Evolutionary conservation across 208 protist genomes (phyloP), one percentile per base, ranked within the genome.

Genomic region (Trichomonas tenax): DNA sequence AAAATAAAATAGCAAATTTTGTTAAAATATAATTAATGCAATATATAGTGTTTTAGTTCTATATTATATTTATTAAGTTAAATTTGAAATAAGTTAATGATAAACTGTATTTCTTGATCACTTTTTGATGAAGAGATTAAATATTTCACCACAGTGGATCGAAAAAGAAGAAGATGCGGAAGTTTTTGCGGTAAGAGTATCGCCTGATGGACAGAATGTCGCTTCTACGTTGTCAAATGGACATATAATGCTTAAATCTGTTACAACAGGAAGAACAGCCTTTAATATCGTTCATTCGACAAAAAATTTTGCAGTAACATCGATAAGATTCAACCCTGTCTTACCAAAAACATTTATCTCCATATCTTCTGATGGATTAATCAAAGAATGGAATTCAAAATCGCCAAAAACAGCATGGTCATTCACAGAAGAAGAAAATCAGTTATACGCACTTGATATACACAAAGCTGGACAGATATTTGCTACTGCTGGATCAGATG

Each of bases 341-440:
- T 17, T 38, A 14, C 86, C 86, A 38, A 93, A 51, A 51, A 34
- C 26, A 15, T 93, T 93, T 36, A 93, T 93, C 1, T 15, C 86
- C 1, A 38, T 93, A 34, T 93, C 86, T 44, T 51, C 44, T 38
- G 86, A 93, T 38, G 86, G 86, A 6, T 34, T 41, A 58, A 93
- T 93, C 9, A 93, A 93, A 93, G 86, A 93, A 51, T 93, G 86
- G 86, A 93, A 51, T 38, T 48, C 23, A n/a, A 48, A 51, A 48
- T 48, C 41, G 17, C 86, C 86, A 36, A 58, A 23, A 51, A 44
- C 34, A 14, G 38, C 8, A 26, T 93, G 86, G 86, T 46, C 82
- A 89, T 40, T 14, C 15, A 48, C 44, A 93, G 8, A 93, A 41
- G 44, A 93, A 93, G 17, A 9, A 17, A 93, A 93, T 38, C 15